Conservation (phyloP, 257 asterid species). For the Solanum gracilifrons region DNA sequence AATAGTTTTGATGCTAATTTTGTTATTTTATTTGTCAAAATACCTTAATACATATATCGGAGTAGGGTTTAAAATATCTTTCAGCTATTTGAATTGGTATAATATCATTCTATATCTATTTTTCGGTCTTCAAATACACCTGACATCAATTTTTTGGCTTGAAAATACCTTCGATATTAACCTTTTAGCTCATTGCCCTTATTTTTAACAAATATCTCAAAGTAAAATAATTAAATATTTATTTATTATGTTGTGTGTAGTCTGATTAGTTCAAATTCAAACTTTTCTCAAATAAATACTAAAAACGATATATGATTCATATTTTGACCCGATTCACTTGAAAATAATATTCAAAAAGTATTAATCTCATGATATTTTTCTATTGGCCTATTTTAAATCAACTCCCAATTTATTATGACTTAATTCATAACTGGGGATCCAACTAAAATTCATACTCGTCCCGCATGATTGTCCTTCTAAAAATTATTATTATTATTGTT, state of each 20-base stretch:
- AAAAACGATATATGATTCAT: neutral
- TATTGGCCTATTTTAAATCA: neutral
- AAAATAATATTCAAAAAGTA: neutral
- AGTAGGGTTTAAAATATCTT: no score
- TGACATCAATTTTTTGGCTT: neutral
- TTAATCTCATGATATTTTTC: neutral
- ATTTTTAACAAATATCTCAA: neutral
- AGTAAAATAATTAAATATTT: no score
- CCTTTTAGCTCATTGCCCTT: neutral
- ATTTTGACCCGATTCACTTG: neutral
- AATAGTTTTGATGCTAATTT: neutral
- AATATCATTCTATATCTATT: no score
- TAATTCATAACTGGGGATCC: neutral
- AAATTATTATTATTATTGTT: no score
- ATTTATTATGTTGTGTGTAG: no score
- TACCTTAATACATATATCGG: neutral
- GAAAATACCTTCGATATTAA: neutral
- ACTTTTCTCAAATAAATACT: neutral
- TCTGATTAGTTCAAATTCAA: neutral
- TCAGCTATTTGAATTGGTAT: no score
- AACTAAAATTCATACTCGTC: neutral
- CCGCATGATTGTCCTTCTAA: neutral
- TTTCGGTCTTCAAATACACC: accelerated
- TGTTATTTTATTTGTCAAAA: neutral
- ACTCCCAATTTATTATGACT: neutral